Evolutionary conservation across 164 flowering plant genomes (phyloP).

Genomic region (Aristolochia californica): DNA sequence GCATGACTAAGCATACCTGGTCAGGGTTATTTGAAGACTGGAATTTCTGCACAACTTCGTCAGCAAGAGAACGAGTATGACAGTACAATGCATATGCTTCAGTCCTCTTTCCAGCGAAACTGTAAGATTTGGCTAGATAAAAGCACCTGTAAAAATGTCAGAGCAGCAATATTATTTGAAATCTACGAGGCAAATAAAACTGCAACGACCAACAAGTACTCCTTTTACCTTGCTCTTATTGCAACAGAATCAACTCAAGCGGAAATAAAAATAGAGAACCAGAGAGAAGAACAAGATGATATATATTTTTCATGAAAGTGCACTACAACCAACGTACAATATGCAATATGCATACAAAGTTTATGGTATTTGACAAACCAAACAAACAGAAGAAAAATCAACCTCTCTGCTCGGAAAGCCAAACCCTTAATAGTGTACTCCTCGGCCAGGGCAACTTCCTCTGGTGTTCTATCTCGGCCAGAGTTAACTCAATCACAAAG

Average conservation of each 20-base stretch:
- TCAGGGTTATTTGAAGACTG: slow-evolving; percentile 22
- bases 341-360: too few species aligned
- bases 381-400: slow-evolving; percentile 2
- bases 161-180: not conserved
- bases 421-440: slow-evolving; percentile 61
- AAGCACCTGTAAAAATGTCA: slow-evolving; percentile 62
- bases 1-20: slow-evolving; percentile 24
- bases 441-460: slow-evolving; percentile 73
- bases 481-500: slow-evolving; percentile 90
- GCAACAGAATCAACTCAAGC: too few species aligned
- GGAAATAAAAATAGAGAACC: too few species aligned
- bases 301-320: too few species aligned
- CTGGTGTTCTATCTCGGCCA: slow-evolving; percentile 83
- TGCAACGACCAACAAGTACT: too few species aligned
- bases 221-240: too few species aligned
- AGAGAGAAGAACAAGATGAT: too few species aligned
- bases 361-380: not conserved
- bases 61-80: slow-evolving; percentile 69
- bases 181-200: too few species aligned
- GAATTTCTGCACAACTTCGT: slow-evolving; percentile 43
- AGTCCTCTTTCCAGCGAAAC: slow-evolving; percentile 79
- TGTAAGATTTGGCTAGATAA: slow-evolving; percentile 89
- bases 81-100: slow-evolving; percentile 82
- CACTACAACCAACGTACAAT: too few species aligned
- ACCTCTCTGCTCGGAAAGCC: slow-evolving; percentile 91